Evolutionary conservation across 805 yeast genomes (phyloP), one percentile per base, ranked within the genome.

Genomic region (Saccharomyces paradoxus): DNA sequence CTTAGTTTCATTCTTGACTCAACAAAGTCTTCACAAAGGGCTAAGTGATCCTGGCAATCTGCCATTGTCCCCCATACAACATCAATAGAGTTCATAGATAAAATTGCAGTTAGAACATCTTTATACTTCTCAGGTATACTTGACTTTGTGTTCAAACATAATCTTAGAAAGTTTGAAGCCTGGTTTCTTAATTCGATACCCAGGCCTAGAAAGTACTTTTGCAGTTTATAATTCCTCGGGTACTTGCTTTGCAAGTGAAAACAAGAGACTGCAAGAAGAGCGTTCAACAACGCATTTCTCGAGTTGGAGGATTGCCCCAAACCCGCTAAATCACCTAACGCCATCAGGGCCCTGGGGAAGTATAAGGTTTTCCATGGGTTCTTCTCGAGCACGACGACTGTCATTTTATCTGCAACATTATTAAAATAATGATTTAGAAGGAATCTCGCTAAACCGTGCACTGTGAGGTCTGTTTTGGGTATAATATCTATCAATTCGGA

Each of bases 31-130:
- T 88, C 92, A 71, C 96, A 87, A 62, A 89, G 81, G 53, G 82
- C 80, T 53, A 89, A 74, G 70, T 88, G 88, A 55, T 83, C 78
- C 58, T 81, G 82, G 63, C 96, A 88, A 60, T 87, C 94, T 53
- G 86, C 84, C 91, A 87, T 87, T 0, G 92, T 83, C 2, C 96
- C 96, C 89, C 95, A 86, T 14, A 88, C 91, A 51, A 88, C 84
- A 71, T 89, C 96, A 51, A 89, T 87, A 6, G 91, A 83, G 50
- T 85, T 88, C 96, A 89, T 87, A 2, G 94, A 84, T 67, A 89
- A 76, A 24, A 87, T 83, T 0, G 96, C 94, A 51, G 89, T 86
- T 28, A 89, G 68, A 4, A 88, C 87, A 65, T 89, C 96, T 65
- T 89, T 89, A 68, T 89, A 89, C 66, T 86, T 86, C 63, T 86